Evolutionary conservation across 2,329 filamentous ascomycete species (phyloP).

Genomic region (Biscogniauxia sp.): DNA sequence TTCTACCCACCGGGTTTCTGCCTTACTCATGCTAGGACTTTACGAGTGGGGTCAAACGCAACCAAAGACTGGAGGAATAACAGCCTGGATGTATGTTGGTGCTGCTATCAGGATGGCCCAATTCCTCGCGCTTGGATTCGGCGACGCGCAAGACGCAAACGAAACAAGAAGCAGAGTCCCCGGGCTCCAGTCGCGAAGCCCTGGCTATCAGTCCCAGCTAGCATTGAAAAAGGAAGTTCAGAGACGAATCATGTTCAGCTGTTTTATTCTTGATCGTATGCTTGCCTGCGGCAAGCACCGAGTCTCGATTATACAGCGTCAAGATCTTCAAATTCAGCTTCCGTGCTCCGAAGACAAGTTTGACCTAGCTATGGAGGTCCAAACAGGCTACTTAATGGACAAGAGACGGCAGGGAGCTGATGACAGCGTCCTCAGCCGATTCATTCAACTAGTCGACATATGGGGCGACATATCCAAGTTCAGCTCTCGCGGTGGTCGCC

Average conservation of each 20-base stretch:
- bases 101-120: slow-evolving; percentile 64
- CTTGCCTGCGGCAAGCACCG: slow-evolving; percentile 63
- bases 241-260: slow-evolving; percentile 72
- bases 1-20: slow-evolving; percentile 63
- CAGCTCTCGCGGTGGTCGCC: slow-evolving; percentile 51
- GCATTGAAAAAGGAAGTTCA: slow-evolving; percentile 62
- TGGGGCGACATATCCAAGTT: slow-evolving; percentile 59
- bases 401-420: slow-evolving; percentile 31
- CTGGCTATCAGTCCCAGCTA: slow-evolving; percentile 26
- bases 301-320: slow-evolving; percentile 55
- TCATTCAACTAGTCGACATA: slow-evolving; percentile 58
- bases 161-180: slow-evolving; percentile 18
- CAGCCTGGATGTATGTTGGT: slow-evolving; percentile 66
- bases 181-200: slow-evolving; percentile 20
- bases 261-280: slow-evolving; percentile 69
- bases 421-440: slow-evolving; percentile 50
- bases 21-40: slow-evolving; percentile 67
- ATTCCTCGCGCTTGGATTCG: slow-evolving; percentile 58
- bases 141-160: slow-evolving; percentile 38
- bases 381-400: slow-evolving; percentile 46
- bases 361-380: slow-evolving; percentile 57
- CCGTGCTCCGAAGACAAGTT: slow-evolving; percentile 67
- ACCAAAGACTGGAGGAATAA: slow-evolving; percentile 47
- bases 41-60: slow-evolving; percentile 69
- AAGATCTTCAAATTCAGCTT: slow-evolving; percentile 63